Evolutionary conservation across 768 basidiomycete species (phyloP).

Genomic region (Trametes cubensis): DNA sequence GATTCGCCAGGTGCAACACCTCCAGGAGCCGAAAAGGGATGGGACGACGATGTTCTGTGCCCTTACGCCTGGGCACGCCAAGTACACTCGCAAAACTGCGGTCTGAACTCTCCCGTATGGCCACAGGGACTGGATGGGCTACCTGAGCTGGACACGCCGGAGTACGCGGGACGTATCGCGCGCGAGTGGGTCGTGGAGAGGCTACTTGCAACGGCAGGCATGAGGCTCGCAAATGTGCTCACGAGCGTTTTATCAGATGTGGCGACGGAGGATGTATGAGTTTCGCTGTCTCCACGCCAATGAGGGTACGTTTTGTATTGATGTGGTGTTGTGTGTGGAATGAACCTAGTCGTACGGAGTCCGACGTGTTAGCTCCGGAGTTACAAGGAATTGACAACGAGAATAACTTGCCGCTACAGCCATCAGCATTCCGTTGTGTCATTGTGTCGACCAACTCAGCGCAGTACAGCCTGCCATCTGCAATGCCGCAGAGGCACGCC

Average conservation of each 20-base stretch:
- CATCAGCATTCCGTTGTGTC: too few relatives aligned
- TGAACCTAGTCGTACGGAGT: too few relatives aligned
- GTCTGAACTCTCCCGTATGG: constrained; percentile 63
- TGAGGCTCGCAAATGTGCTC: constrained; percentile 81
- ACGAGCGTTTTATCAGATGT: constrained; percentile 36
- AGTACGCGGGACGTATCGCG: constrained; percentile 73
- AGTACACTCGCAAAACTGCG: constrained; percentile 78
- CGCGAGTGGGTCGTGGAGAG: constrained; percentile 75
- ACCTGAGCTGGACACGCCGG: constrained; percentile 79
- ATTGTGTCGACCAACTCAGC: too few relatives aligned
- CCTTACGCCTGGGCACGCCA: constrained; percentile 79
- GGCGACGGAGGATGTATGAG: neutral
- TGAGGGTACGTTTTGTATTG: too few relatives aligned
- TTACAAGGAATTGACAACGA: too few relatives aligned
- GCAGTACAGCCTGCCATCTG: too few relatives aligned
- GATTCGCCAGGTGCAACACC: constrained; percentile 6
- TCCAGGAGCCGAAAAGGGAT: constrained; percentile 30
- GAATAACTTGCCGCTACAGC: too few relatives aligned
- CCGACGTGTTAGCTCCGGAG: too few relatives aligned
- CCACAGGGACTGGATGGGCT: constrained; percentile 68
- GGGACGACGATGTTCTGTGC: constrained; percentile 65
- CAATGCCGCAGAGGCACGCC: too few relatives aligned
- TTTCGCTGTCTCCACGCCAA: neutral
- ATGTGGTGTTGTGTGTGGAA: too few relatives aligned
- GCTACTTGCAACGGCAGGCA: constrained; percentile 79